phyloP scores from a whole-genome alignment of 2,329 filamentous ascomycete species.

The Trichoderma sp. region DNA sequence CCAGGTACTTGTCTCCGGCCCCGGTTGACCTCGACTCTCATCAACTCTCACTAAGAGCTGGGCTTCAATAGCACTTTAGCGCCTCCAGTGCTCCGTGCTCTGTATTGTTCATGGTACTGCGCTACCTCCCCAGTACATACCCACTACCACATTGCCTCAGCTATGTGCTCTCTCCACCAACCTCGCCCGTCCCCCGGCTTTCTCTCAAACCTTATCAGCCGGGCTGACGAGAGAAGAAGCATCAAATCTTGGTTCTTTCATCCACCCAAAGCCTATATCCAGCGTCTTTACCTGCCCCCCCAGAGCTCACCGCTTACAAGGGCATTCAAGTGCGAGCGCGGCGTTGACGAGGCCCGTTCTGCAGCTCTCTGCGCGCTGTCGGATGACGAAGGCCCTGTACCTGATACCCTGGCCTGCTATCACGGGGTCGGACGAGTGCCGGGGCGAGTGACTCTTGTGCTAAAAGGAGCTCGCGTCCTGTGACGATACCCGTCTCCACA shows the following conservation, averaged over 20 bases:
- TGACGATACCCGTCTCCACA: conserved; percentile 22
- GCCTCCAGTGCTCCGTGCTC: background rate
- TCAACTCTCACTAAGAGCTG: background rate
- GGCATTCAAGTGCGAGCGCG: background rate
- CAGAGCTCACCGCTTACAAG: conserved; percentile 11
- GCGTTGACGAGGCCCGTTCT: background rate
- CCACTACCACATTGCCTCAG: background rate
- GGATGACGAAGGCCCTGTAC: conserved; percentile 17
- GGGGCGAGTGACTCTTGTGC: conserved; percentile 22
- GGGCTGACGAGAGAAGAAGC: background rate
- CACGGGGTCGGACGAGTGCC: conserved; percentile 21
- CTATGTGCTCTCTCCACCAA: conserved; percentile 9
- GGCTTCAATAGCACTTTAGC: background rate
- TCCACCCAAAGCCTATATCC: background rate
- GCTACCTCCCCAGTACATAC: background rate
- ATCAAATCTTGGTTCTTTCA: background rate
- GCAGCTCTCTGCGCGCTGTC: conserved; percentile 1
- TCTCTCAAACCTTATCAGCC: conserved; percentile 12
- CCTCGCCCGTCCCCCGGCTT: conserved; percentile 2
- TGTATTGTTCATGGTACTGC: background rate
- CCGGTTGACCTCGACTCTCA: background rate
- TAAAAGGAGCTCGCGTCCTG: conserved; percentile 22
- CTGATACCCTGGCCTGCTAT: conserved; percentile 17
- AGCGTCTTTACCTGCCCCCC: background rate
- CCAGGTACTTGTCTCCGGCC: background rate